These are phyloP conservation scores for Pseudogymnoascus sp. DNA, from an alignment of 2,329 filamentous ascomycete species.

Conservation along the genomic window DNA sequence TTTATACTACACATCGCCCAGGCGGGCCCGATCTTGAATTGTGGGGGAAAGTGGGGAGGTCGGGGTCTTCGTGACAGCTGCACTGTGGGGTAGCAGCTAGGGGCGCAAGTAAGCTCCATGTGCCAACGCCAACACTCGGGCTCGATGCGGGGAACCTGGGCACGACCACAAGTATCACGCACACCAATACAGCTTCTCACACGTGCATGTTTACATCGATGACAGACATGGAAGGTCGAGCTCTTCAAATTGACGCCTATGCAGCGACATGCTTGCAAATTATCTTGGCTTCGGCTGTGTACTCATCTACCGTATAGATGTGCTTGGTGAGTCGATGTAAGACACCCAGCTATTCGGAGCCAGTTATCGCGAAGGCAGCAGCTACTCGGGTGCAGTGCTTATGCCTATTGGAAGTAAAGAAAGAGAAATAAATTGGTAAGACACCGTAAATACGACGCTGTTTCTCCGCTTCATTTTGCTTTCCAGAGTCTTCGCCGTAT, in stretches of 20 bases:
- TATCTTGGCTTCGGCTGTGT: neutral
- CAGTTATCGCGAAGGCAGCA: neutral
- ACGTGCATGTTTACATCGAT: neutral
- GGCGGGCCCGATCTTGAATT: neutral
- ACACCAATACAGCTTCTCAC: neutral
- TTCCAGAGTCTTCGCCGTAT: neutral
- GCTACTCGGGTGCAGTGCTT: neutral
- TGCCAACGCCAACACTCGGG: neutral
- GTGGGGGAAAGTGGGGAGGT: neutral
- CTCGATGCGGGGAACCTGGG: conserved; percentile 2
- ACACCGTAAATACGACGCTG: neutral
- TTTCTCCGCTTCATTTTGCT: neutral
- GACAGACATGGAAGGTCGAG: neutral
- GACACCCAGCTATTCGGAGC: neutral
- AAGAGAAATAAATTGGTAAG: neutral
- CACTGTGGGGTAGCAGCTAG: neutral
- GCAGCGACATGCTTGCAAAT: neutral
- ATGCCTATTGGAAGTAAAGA: neutral
- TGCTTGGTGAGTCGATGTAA: neutral
- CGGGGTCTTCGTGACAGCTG: neutral
- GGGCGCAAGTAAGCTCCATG: neutral
- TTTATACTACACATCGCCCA: neutral
- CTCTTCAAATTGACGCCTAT: neutral
- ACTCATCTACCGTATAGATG: neutral
- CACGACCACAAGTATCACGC: neutral